A percentile compares a stretch with the other conserved stretches of the same genome.
phyloP scores from a whole-genome alignment of 768 basidiomycete genomes.

The Collybiopsis confluens region DNA sequence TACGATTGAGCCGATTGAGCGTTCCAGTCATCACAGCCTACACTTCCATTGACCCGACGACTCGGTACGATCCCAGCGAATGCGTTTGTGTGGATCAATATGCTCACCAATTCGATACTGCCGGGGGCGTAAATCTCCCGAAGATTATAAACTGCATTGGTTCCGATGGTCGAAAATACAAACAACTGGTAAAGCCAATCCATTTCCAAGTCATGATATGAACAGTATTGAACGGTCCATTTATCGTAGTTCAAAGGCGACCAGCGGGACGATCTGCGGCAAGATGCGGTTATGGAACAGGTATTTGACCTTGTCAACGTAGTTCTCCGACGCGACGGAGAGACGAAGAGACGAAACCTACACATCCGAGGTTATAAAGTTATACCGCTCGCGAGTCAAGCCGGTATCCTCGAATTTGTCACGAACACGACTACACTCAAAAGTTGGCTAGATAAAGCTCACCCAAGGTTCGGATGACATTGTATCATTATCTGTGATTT shows the following conservation, averaged over 20 bases:
- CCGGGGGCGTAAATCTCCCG: conserved; percentile 80
- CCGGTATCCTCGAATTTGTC: conserved; percentile 91
- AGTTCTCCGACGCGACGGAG: conserved; percentile 67
- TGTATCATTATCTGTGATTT: background rate
- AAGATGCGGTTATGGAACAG: conserved; percentile 99
- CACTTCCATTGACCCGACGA: conserved; percentile 63
- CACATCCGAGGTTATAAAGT: conserved; percentile 84
- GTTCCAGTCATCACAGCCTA: conserved; percentile 85
- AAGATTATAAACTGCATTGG: conserved; percentile 77
- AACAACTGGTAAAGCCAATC: conserved; percentile 66
- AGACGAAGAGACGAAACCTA: conserved; percentile 70
- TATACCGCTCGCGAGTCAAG: conserved; percentile 73
- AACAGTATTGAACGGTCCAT: background rate
- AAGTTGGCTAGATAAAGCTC: conserved; percentile 60
- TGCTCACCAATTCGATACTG: conserved; percentile 49
- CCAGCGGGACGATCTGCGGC: conserved; percentile 86
- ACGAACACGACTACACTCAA: conserved; percentile 65
- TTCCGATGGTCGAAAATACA: conserved; percentile 59
- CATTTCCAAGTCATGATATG: background rate
- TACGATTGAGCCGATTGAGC: conserved; percentile 39
- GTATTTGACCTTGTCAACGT: conserved; percentile 88
- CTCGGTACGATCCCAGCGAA: conserved; percentile 51
- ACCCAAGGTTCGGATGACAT: conserved; percentile 54
- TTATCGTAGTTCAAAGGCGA: conserved; percentile 80
- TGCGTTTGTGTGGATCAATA: conserved; percentile 71